phyloP scores from a whole-genome alignment of 1,284 basidiomycete genomes.

The Fistulinella cinereoalba region DNA sequence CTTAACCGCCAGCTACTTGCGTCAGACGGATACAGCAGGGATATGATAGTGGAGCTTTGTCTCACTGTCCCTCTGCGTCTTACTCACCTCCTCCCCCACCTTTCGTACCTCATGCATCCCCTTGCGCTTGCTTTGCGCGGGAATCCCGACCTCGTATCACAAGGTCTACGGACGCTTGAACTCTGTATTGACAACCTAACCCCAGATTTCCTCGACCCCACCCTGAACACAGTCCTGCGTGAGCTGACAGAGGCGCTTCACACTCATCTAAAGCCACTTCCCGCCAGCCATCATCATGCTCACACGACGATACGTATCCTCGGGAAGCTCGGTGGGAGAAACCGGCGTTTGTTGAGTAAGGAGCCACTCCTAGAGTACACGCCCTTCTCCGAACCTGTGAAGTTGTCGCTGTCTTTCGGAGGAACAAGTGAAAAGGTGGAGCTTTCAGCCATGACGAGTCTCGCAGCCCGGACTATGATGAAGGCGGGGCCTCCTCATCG shows the following conservation, averaged over 20 bases:
- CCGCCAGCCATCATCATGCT: constrained; percentile 88
- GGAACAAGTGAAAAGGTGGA: constrained; percentile 69
- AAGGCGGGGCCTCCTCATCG: constrained; percentile 53
- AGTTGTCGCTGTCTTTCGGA: constrained; percentile 72
- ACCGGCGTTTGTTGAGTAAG: constrained; percentile 83
- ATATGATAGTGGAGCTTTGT: constrained; percentile 96
- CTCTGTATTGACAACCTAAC: constrained; percentile 99
- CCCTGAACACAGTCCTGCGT: constrained; percentile 87
- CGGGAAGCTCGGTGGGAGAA: constrained; percentile 95
- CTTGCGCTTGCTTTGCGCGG: constrained; percentile 90
- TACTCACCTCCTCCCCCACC: constrained; percentile 93
- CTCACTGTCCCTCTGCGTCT: constrained; percentile 95
- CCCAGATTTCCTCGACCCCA: constrained; percentile 97
- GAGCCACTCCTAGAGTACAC: constrained; percentile 78
- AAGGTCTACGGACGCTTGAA: constrained; percentile 95
- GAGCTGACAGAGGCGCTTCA: constrained; percentile 96
- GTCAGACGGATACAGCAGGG: constrained; percentile 73
- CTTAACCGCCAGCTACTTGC: constrained; percentile 88
- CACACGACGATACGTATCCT: constrained; percentile 96
- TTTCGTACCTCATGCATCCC: constrained; percentile 96
- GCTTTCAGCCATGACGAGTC: constrained; percentile 66
- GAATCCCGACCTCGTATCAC: constrained; percentile 86
- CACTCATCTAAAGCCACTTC: constrained; percentile 86
- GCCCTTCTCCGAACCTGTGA: constrained; percentile 66
- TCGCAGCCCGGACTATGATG: constrained; percentile 69